Base-by-base conservation (phyloP, 306 rosid genomes). In the Vachellia collinsii region DNA sequence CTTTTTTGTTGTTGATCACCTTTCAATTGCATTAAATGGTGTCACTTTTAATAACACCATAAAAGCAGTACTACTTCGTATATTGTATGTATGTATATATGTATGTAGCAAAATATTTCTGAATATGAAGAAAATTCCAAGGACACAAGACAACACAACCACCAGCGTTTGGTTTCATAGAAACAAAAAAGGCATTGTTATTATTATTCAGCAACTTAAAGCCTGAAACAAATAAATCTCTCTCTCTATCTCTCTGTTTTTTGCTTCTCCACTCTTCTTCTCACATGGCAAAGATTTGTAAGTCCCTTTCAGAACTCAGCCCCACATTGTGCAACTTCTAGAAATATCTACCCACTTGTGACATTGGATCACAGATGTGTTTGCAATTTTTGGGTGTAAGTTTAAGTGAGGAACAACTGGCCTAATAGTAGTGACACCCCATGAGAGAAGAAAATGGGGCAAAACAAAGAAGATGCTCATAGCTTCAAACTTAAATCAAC, bases 401-500 rank as follows among this genome's bases (percentile, higher is more conserved):
- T 87, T 64, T 76, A 73, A 82, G 73, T 76, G 67, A 77, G 83
- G 44, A 85, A 64, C 74, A 83, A 74, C 83, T 79, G 62, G 82
- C 82, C 83, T 79, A 66, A 48, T 79, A 82, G 44, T 80, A 82
- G 67, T 62, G 66, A 68, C 65, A 69, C 16, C 16, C 20, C 16
- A 19, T 54, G 54, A 54, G 39, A 38, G 1, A 29, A 19, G 9
- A 37, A 56, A 38, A 46, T 72, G 41, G 76, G 39, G 41, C 37
- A 17, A 58, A 42, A 9, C 12, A 43, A 70, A 34, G 44, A 43
- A 70, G 74, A 70, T 77, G 61, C 83, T 88, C 84, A 92, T 68
- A 92, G 83, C 82, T 87, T 92, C 89, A 94, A 86, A 79, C 83
- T 89, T 59, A 94, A 96, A 86, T 94, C 98, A 67, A 89, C 70